Evolutionary conservation across 257 asterid genomes (phyloP).

Genomic region (Capsicum baccatum): DNA sequence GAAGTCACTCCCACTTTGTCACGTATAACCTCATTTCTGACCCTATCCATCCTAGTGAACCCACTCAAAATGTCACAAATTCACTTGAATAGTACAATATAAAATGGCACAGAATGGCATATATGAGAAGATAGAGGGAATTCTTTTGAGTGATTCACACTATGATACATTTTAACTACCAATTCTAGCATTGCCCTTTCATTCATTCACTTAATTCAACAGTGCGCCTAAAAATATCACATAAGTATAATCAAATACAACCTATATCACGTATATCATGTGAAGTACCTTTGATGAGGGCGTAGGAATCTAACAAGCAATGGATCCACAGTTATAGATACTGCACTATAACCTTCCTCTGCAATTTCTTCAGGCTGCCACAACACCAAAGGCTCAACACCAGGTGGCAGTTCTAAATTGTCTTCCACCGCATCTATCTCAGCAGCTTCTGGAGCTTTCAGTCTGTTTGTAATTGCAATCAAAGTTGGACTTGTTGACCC

Average conservation of each 20-base stretch:
- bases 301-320: constrained; percentile 93
- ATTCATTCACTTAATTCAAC: constrained; percentile 5
- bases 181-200: background rate
- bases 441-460: constrained; percentile 43
- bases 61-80: background rate
- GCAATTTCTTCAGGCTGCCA: constrained; percentile 79
- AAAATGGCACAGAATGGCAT: background rate
- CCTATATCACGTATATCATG: background rate
- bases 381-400: constrained; percentile 82
- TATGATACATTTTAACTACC: background rate
- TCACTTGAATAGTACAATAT: background rate
- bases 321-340: constrained; percentile 67
- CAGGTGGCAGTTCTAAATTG: constrained; percentile 68
- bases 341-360: constrained; percentile 42
- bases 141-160: constrained; percentile 6
- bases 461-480: constrained; percentile 65
- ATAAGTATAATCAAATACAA: constrained; percentile 3
- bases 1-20: too few relatives aligned
- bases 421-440: constrained; percentile 60
- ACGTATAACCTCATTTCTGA: too few relatives aligned
- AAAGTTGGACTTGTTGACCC: constrained; percentile 77
- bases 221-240: background rate
- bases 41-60: too few relatives aligned
- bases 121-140: constrained; percentile 3
- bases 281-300: constrained; percentile 88